phyloP scores from a whole-genome alignment of 192 early-diverging fungal species.

The Phycomyces nitens region DNA sequence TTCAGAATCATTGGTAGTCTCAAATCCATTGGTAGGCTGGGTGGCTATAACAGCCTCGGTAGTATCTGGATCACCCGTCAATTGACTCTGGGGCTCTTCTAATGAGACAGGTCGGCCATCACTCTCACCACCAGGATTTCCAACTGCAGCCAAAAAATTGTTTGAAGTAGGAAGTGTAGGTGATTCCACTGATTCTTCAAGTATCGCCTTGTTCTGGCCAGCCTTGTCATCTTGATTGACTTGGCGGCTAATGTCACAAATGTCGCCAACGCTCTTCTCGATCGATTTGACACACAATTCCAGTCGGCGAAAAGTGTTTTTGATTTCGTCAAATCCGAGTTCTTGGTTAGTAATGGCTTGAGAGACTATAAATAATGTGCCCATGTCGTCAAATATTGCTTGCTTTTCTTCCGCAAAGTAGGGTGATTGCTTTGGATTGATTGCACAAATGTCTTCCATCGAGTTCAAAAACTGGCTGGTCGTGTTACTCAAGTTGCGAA shows the following conservation, averaged over 20 bases:
- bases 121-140: too few species aligned
- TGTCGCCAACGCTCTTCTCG: constrained; percentile 11
- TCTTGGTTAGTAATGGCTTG: constrained; percentile 26
- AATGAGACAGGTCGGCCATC: too few species aligned
- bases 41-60: too few species aligned
- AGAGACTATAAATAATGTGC: constrained; percentile 21
- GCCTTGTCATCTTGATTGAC: not conserved
- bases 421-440: not conserved
- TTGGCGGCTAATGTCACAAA: constrained; percentile 4
- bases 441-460: constrained; percentile 9
- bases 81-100: too few species aligned
- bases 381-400: constrained; percentile 28
- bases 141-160: too few species aligned
- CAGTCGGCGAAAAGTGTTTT: not conserved
- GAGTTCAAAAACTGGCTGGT: constrained; percentile 34
- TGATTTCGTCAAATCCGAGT: constrained; percentile 10
- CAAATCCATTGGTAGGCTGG: too few species aligned
- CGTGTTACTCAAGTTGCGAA: constrained; percentile 30
- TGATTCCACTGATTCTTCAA: too few species aligned
- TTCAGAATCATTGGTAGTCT: too few species aligned
- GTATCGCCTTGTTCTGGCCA: not conserved
- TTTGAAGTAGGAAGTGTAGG: too few species aligned
- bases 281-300: constrained; percentile 1
- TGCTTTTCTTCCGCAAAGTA: constrained; percentile 19
- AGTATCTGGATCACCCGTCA: too few species aligned